These are phyloP conservation scores for Mariannaea sp. DNA, from an alignment of 2,329 filamentous ascomycete genomes.

Conservation along the genomic window DNA sequence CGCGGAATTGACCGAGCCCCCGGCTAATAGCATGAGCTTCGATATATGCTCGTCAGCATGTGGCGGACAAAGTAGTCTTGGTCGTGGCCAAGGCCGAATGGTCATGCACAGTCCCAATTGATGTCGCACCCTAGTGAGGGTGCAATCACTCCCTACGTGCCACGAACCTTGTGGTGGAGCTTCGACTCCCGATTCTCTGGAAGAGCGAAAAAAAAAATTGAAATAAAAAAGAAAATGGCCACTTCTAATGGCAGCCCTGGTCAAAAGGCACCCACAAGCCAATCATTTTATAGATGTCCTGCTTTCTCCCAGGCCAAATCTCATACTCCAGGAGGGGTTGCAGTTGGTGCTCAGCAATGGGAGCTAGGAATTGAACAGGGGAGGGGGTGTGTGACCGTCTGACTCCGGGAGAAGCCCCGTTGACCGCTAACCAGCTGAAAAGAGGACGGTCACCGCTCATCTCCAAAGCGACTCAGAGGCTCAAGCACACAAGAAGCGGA, in stretches of 20 bases:
- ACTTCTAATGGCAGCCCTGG: conserved; percentile 31
- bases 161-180: conserved; percentile 39
- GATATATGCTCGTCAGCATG: conserved; percentile 22
- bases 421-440: conserved; percentile 31
- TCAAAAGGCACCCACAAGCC: conserved; percentile 22
- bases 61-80: conserved; percentile 26
- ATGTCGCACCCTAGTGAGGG: conserved; percentile 33
- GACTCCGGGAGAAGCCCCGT: conserved; percentile 24
- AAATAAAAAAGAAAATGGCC: conserved; percentile 34
- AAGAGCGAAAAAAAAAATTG: conserved; percentile 35
- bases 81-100: conserved; percentile 20
- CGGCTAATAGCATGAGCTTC: conserved; percentile 6
- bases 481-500: conserved; percentile 10
- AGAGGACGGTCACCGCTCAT: conserved; percentile 26
- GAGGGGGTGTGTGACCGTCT: conserved; percentile 24
- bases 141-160: conserved; percentile 30
- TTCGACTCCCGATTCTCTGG: conserved; percentile 43
- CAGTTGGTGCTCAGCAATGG: conserved; percentile 31
- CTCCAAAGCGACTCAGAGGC: conserved; percentile 15
- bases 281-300: conserved; percentile 29
- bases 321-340: conserved; percentile 38
- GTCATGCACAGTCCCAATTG: conserved; percentile 30
- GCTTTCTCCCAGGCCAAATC: conserved; percentile 29
- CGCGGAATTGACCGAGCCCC: conserved; percentile 16
- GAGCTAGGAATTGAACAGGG: conserved; percentile 13